phyloP scores from a whole-genome alignment of 192 early-diverging fungal species.

The Geranomyces variabilis region DNA sequence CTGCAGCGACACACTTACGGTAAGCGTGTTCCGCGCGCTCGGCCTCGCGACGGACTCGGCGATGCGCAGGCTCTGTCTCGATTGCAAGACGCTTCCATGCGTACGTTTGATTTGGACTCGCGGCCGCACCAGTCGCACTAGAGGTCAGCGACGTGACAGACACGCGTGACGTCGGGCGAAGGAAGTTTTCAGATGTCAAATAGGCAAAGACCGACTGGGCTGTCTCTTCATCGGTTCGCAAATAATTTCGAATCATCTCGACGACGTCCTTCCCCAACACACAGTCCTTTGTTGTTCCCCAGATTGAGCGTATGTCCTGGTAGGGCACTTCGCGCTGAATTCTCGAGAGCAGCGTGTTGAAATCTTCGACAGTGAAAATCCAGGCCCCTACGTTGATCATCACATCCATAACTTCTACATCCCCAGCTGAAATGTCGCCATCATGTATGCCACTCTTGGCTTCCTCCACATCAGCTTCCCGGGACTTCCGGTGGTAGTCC shows the following conservation, averaged over 20 bases:
- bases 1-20: slow-evolving; percentile 31
- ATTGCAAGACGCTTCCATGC: slow-evolving; percentile 45
- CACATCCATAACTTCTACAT: slow-evolving; percentile 31
- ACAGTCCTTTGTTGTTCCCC: slow-evolving; percentile 47
- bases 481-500: slow-evolving; percentile 32
- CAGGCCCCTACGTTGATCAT: slow-evolving; percentile 36
- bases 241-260: slow-evolving; percentile 23
- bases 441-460: slow-evolving; percentile 7
- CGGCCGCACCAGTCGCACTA: slow-evolving; percentile 30
- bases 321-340: slow-evolving; percentile 42
- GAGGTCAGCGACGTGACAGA: slow-evolving; percentile 18
- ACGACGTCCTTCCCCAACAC: slow-evolving; percentile 33
- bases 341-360: slow-evolving; percentile 42
- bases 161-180: slow-evolving; percentile 38
- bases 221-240: slow-evolving; percentile 24
- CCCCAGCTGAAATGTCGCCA: neutral
- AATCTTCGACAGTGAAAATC: slow-evolving; percentile 44
- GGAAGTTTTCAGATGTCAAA: slow-evolving; percentile 39
- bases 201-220: slow-evolving; percentile 33
- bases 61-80: slow-evolving; percentile 48
- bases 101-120: slow-evolving; percentile 33
- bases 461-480: slow-evolving; percentile 29
- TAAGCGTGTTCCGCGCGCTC: slow-evolving; percentile 45
- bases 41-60: slow-evolving; percentile 40
- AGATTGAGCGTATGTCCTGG: slow-evolving; percentile 45